A percentile compares a stretch with the other conserved stretches of the same genome.
Conservation (phyloP, 176 grass and related monocot species). For the Typha latifolia region DNA sequence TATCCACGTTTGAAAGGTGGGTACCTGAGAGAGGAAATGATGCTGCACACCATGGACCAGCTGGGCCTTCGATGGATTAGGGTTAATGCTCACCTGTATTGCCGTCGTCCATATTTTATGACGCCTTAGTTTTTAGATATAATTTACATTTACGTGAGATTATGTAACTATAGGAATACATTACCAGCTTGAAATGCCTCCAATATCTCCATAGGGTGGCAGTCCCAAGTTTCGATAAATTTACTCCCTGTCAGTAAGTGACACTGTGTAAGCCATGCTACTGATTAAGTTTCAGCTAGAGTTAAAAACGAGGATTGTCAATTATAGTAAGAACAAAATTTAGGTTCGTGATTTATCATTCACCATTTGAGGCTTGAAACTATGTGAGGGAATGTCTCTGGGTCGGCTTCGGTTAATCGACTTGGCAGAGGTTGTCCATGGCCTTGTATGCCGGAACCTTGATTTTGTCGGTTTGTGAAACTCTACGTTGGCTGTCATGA, state of each 20-base stretch:
- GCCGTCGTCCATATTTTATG: not conserved
- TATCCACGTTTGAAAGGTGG: not conserved
- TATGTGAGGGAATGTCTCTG: not conserved
- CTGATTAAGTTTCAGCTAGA: too few relatives aligned
- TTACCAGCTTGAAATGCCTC: conserved; percentile 50
- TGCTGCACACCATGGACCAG: conserved; percentile 29
- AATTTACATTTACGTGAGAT: conserved; percentile 4
- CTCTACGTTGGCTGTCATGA: conserved; percentile 8
- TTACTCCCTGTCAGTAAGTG: conserved; percentile 24
- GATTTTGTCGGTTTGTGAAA: conserved; percentile 15
- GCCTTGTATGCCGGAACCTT: conserved; percentile 15
- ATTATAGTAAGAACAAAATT: too few relatives aligned
- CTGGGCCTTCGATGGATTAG: conserved; percentile 40
- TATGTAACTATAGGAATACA: not conserved
- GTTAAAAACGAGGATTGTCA: too few relatives aligned
- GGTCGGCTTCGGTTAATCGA: not conserved
- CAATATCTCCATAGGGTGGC: conserved; percentile 44
- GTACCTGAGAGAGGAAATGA: conserved; percentile 41
- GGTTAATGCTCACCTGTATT: conserved; percentile 27
- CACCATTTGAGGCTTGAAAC: conserved; percentile 1
- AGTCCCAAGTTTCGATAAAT: conserved; percentile 42
- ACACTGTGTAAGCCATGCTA: too few relatives aligned
- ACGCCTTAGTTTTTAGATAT: not conserved
- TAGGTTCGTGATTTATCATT: too few relatives aligned
- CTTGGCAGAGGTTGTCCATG: conserved; percentile 18